phyloP scores from a whole-genome alignment of 2,329 filamentous ascomycete genomes.

The Alternaria arborescens region DNA sequence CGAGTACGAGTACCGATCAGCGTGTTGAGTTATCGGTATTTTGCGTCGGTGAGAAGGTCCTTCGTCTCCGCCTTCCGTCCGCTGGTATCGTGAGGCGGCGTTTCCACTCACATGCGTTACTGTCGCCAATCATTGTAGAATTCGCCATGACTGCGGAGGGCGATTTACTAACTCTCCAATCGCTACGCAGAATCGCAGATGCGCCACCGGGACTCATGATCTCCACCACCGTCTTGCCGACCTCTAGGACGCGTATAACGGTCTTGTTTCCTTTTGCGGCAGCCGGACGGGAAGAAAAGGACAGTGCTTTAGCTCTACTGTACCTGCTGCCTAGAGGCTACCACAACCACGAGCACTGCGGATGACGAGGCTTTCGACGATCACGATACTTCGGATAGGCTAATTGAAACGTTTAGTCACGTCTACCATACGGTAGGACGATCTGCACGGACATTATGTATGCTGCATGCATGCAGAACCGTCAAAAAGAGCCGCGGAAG shows the following conservation, averaged over 20 bases:
- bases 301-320: conserved; percentile 11
- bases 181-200: not conserved
- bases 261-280: conserved; percentile 18
- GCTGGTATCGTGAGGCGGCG: conserved; percentile 11
- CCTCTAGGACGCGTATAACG: conserved; percentile 12
- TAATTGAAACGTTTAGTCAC: not conserved
- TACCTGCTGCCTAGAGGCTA: conserved; percentile 31
- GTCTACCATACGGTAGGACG: not conserved
- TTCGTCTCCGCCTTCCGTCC: conserved; percentile 13
- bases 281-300: conserved; percentile 10
- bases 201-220: conserved; percentile 7
- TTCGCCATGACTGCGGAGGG: conserved; percentile 3
- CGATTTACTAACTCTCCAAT: conserved; percentile 16
- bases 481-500: conserved; percentile 1
- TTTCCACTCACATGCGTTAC: conserved; percentile 16
- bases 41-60: conserved; percentile 11
- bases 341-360: conserved; percentile 20
- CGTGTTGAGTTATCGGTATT: conserved; percentile 6
- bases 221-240: conserved; percentile 14
- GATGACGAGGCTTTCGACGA: conserved; percentile 8
- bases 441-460: conserved; percentile 2
- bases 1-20: conserved; percentile 12
- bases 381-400: conserved; percentile 4
- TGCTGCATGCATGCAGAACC: conserved; percentile 3
- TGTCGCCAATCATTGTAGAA: conserved; percentile 6